Conservation (phyloP, 805 yeast species). For the Metschnikowia reukaufii region DNA sequence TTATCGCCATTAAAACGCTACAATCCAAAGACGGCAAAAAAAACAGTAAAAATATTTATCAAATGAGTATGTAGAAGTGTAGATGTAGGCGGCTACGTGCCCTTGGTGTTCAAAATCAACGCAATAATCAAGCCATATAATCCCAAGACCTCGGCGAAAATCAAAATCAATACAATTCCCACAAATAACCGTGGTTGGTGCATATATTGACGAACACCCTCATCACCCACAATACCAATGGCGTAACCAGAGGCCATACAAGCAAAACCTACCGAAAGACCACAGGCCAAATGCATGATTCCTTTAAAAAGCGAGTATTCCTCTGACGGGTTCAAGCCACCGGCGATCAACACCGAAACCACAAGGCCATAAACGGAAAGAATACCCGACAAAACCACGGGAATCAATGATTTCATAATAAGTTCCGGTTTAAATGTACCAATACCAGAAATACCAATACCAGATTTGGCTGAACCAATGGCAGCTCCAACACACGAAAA, state of each 20-base stretch:
- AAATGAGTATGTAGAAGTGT: constrained; percentile 5
- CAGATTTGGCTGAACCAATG: constrained; percentile 96
- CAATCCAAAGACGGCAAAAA: constrained; percentile 9
- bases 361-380: constrained; percentile 95
- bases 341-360: constrained; percentile 93
- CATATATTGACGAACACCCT: constrained; percentile 85
- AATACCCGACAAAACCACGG: constrained; percentile 98
- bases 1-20: too few relatives aligned
- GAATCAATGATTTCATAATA: constrained; percentile 92
- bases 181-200: constrained; percentile 87
- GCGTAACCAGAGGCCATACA: constrained; percentile 97
- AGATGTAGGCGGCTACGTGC: constrained; percentile 27
- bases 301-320: constrained; percentile 89
- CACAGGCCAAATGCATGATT: constrained; percentile 97
- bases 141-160: constrained; percentile 90
- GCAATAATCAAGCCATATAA: constrained; percentile 95
- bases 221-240: constrained; percentile 91
- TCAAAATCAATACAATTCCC: constrained; percentile 83
- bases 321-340: constrained; percentile 74
- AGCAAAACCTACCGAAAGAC: constrained; percentile 93
- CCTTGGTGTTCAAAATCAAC: constrained; percentile 86
- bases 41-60: background rate
- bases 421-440: constrained; percentile 97
- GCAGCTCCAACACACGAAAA: constrained; percentile 98
- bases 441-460: constrained; percentile 96